A percentile compares a stretch with the other conserved stretches of the same genome.
These are phyloP conservation scores for Hanseniaspora osmophila DNA, from an alignment of 805 yeast species.

Conservation along the genomic window DNA sequence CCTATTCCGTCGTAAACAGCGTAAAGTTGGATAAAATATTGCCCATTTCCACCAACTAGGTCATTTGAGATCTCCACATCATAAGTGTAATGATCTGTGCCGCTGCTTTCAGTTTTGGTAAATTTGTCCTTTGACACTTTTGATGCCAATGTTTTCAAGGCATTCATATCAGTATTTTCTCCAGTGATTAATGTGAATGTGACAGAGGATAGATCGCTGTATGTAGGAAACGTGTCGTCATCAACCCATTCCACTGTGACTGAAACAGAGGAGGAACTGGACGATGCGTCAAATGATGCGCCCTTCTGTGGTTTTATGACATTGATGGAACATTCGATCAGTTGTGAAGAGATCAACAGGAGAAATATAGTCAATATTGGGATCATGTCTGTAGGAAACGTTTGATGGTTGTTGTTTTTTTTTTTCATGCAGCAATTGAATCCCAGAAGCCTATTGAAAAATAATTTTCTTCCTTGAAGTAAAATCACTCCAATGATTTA, in stretches of 20 bases:
- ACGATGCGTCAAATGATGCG: slow-evolving; percentile 9
- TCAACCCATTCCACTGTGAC: slow-evolving; percentile 39
- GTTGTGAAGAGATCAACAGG: too few species aligned
- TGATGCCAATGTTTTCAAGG: slow-evolving; percentile 23
- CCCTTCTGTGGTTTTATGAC: slow-evolving; percentile 15
- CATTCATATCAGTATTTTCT: slow-evolving; percentile 32
- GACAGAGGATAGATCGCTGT: slow-evolving; percentile 30
- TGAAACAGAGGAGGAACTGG: slow-evolving; percentile 15
- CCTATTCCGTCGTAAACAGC: slow-evolving; percentile 29
- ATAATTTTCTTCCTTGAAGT: too few species aligned
- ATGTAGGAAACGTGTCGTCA: slow-evolving; percentile 33
- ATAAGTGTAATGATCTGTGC: slow-evolving; percentile 26
- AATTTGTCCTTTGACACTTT: slow-evolving; percentile 21
- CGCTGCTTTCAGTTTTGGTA: slow-evolving; percentile 3
- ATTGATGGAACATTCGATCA: slow-evolving; percentile 11
- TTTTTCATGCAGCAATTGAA: too few species aligned
- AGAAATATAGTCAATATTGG: too few species aligned
- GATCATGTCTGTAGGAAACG: too few species aligned
- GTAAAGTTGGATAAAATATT: slow-evolving; percentile 57
- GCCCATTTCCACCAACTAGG: slow-evolving; percentile 43
- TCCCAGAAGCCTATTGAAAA: too few species aligned
- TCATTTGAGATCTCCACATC: slow-evolving; percentile 22
- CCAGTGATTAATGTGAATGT: slow-evolving; percentile 60
- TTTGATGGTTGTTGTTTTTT: too few species aligned
- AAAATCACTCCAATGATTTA: too few species aligned